phyloP scores from a whole-genome alignment of 139 green algal species.

The Axilococcus clingmanii region DNA sequence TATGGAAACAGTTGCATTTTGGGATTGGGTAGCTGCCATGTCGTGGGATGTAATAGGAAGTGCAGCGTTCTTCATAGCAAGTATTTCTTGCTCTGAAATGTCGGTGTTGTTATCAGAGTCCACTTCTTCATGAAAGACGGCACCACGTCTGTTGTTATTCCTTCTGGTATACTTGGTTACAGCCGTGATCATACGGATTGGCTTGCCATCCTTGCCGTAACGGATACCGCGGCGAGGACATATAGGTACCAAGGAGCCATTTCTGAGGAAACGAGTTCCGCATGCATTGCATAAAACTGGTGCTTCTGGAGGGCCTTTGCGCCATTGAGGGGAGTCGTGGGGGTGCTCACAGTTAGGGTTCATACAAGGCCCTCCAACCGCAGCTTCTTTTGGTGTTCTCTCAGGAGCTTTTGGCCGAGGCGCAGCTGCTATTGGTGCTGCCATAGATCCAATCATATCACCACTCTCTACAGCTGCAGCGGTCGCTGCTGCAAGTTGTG shows the following conservation, averaged over 20 bases:
- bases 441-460: slow-evolving; percentile 42
- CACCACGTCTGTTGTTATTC: no score
- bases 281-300: slow-evolving; percentile 68
- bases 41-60: no score
- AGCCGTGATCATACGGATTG: slow-evolving; percentile 5
- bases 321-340: slow-evolving; percentile 38
- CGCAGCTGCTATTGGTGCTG: slow-evolving; percentile 57
- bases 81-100: no score
- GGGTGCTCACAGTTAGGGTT: slow-evolving; percentile 28
- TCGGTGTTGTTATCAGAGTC: no score
- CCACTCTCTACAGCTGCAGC: no score
- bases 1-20: no score
- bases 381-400: slow-evolving; percentile 51
- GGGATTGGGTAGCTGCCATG: no score
- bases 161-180: no score
- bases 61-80: no score
- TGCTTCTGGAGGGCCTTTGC: slow-evolving; percentile 40
- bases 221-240: slow-evolving; percentile 23
- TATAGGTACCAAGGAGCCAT: slow-evolving; percentile 21
- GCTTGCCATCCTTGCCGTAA: slow-evolving; percentile 9
- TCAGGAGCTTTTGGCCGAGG: slow-evolving; percentile 30
- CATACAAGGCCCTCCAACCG: slow-evolving; percentile 35
- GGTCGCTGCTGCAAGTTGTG: no score
- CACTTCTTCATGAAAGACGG: no score
- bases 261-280: slow-evolving; percentile 44